These are phyloP conservation scores for Prunus padus DNA, from an alignment of 306 rosid genomes.

Conservation along the genomic window DNA sequence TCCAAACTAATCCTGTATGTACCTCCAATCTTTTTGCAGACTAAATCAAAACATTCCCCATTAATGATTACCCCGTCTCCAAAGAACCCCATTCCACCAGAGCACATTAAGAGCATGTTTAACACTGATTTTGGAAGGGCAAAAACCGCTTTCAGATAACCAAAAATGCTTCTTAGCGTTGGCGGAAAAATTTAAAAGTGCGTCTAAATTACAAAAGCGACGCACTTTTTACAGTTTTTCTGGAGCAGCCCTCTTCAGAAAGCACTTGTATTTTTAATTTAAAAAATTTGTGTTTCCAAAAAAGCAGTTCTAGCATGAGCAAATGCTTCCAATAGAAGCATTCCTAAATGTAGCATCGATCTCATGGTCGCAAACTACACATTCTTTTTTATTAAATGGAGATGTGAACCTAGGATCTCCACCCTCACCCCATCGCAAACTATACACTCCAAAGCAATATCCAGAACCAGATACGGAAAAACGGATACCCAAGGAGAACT, in stretches of 20 bases:
- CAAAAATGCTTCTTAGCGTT: no score
- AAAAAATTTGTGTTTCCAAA: no score
- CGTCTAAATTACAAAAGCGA: no score
- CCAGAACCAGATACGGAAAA: no score
- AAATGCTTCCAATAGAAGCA: no score
- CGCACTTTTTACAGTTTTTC: no score
- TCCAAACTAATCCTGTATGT: background rate
- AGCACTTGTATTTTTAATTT: no score
- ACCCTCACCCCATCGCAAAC: background rate
- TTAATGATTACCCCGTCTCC: background rate
- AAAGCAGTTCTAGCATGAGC: no score
- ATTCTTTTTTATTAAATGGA: background rate
- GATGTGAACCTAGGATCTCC: background rate
- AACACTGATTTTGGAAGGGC: no score
- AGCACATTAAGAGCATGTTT: background rate
- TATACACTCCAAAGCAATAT: background rate
- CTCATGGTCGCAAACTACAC: background rate
- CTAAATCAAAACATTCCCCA: background rate
- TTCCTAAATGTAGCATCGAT: background rate
- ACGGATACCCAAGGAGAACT: background rate
- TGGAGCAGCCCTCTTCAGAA: no score
- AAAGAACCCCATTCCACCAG: background rate
- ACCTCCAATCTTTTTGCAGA: background rate
- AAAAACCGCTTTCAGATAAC: no score
- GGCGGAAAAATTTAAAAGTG: no score